Percentiles rank a stretch among this genome's conserved stretches.
Conservation (phyloP, 2,329 filamentous ascomycete genomes). For the Penicillium rolfsii region DNA sequence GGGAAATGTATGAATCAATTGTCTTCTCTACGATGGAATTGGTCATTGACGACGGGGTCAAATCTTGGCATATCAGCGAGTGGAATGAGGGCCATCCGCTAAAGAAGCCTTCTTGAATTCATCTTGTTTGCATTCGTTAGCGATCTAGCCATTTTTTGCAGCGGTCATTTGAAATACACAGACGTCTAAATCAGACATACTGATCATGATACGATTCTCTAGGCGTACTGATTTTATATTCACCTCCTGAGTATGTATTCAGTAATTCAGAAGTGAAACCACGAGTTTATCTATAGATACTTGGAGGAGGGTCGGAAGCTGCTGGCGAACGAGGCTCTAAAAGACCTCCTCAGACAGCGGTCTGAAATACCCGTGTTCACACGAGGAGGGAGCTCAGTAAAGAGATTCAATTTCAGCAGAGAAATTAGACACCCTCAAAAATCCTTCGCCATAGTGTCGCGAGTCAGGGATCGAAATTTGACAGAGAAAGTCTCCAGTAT, state of each 20-base stretch:
- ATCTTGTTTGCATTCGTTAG: constrained; percentile 46
- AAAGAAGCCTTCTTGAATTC: constrained; percentile 26
- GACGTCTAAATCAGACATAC: not conserved
- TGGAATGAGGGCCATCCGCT: constrained; percentile 51
- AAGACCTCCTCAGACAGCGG: not conserved
- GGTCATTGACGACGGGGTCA: constrained; percentile 66
- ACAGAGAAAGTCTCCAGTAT: not conserved
- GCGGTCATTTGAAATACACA: not conserved
- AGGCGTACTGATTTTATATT: not conserved
- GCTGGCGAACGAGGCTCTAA: not conserved
- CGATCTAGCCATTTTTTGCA: not conserved
- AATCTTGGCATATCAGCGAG: constrained; percentile 65
- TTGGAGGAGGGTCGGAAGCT: not conserved
- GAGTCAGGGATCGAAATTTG: not conserved
- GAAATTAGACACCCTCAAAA: not conserved
- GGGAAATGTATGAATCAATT: constrained; percentile 62
- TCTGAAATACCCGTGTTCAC: too few relatives aligned
- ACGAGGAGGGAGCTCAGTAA: too few relatives aligned
- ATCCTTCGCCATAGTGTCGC: not conserved
- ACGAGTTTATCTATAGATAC: too few relatives aligned
- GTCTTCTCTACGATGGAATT: constrained; percentile 68
- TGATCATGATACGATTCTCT: not conserved
- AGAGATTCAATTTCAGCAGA: not conserved
- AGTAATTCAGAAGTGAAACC: too few relatives aligned
- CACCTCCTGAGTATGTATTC: not conserved